Evolutionary conservation across 805 yeast species (phyloP), one percentile per base, ranked within the genome.

Genomic region (Barnettozyma sucrosica): DNA sequence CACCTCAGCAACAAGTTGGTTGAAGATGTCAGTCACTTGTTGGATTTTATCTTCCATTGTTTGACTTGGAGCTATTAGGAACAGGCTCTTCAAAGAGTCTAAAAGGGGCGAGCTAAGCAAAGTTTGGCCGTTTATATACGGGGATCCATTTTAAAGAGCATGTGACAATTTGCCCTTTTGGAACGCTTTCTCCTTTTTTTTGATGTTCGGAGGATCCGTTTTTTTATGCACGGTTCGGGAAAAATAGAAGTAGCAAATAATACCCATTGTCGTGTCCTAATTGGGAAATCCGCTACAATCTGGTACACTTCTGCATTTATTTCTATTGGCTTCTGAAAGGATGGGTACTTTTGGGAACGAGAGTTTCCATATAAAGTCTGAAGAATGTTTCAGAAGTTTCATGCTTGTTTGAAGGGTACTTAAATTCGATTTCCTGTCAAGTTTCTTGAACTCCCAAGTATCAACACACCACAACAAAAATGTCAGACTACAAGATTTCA

Each of bases 1-100:
- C 4, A 60, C 60, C 45, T 59, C 63, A 0, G 43, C 26, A 11
- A 51, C 49, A 9, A 59, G 56, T 39, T 56, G 56, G 40, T 56
- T 52, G 53, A 59, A 51, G 36, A 51, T 36, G 7, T 52, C 53
- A 5, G 50, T 19, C 1, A 48, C 54, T 25, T 47, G 47, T 20
- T 52, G 45, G n/a, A 55, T 20, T 24, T 49, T 38, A 11, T 51
- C 50, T 2, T 50, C 36, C 58, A 56, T 55, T 36, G 16, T 36
- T 9, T n/a, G 24, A 19, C 16, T 46, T 36, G 26, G 32, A 4
- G 43, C 44, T 10, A 45, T 25, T 7, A 28, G n/a, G 25, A 18
- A 23, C 25, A 10, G 16, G 37, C 18, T 13, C 11, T 28, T 28
- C 13, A 13, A 13, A 9, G 6, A 11, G 32, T 11, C 16, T 3